A percentile compares a stretch with the other conserved stretches of the same genome.
These are phyloP conservation scores for Pleurotus eryngii DNA, from an alignment of 768 basidiomycete species.

Conservation along the genomic window DNA sequence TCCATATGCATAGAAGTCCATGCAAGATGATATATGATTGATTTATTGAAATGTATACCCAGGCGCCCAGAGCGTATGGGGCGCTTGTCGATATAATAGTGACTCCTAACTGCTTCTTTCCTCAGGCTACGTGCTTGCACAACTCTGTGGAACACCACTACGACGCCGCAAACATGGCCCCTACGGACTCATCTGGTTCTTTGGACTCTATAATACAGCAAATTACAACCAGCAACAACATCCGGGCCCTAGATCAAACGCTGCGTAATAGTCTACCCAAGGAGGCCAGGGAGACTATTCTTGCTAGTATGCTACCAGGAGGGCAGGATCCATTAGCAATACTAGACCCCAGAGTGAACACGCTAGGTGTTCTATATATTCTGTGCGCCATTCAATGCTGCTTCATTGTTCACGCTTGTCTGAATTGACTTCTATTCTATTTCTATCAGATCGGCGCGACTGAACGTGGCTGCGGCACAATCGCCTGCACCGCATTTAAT, in stretches of 20 bases:
- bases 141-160: not conserved
- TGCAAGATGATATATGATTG: not conserved
- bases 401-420: not conserved
- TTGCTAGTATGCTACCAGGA: constrained; percentile 48
- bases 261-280: constrained; percentile 47
- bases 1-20: not conserved
- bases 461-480: constrained; percentile 36
- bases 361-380: constrained; percentile 68
- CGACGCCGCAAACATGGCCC: constrained; percentile 17
- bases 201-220: constrained; percentile 40
- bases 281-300: constrained; percentile 55
- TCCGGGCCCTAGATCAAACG: constrained; percentile 36
- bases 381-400: constrained; percentile 45
- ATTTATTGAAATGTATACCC: not conserved
- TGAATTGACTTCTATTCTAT: not conserved
- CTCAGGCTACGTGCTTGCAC: no score
- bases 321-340: constrained; percentile 68
- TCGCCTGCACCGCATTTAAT: constrained; percentile 43
- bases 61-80: not conserved
- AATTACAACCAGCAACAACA: constrained; percentile 41
- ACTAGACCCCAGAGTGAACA: constrained; percentile 53
- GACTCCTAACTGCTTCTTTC: not conserved
- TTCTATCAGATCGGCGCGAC: constrained; percentile 51
- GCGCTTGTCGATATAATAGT: not conserved
- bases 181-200: constrained; percentile 17